A percentile compares a stretch with the other conserved stretches of the same genome.
These are phyloP conservation scores for Botrytis paeoniae DNA, from an alignment of 2,329 filamentous ascomycete genomes.

Conservation along the genomic window DNA sequence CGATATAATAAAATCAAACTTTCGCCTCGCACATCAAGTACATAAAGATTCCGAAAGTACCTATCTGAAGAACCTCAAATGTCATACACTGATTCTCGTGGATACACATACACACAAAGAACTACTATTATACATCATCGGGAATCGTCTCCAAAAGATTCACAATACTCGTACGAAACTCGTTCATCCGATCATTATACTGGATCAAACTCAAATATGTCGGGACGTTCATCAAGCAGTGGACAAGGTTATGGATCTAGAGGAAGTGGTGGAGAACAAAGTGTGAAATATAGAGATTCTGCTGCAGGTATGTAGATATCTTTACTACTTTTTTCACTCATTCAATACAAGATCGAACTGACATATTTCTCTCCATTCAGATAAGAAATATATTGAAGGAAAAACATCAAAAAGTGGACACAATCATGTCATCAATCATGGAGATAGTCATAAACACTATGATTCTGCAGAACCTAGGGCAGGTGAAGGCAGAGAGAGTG, in stretches of 20 bases:
- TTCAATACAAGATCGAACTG: neutral
- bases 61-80: neutral
- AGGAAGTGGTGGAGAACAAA: neutral
- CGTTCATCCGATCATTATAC: slow-evolving; percentile 8
- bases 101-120: slow-evolving; percentile 7
- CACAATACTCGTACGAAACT: neutral
- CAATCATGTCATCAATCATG: neutral
- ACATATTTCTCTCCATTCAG: neutral
- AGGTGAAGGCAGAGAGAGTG: neutral
- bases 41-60: slow-evolving; percentile 9
- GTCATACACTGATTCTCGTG: slow-evolving; percentile 12
- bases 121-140: neutral
- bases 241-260: neutral
- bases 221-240: neutral
- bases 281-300: slow-evolving; percentile 10
- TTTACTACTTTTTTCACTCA: neutral
- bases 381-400: slow-evolving; percentile 10
- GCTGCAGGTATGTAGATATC: neutral
- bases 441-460: neutral
- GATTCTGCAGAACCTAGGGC: slow-evolving; percentile 14
- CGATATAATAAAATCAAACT: neutral
- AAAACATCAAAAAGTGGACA: neutral
- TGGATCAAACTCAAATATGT: slow-evolving; percentile 3
- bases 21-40: neutral
- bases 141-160: slow-evolving; percentile 1